Evolutionary conservation across 305 asterid species (phyloP).

Genomic region (Striga hermonthica): DNA sequence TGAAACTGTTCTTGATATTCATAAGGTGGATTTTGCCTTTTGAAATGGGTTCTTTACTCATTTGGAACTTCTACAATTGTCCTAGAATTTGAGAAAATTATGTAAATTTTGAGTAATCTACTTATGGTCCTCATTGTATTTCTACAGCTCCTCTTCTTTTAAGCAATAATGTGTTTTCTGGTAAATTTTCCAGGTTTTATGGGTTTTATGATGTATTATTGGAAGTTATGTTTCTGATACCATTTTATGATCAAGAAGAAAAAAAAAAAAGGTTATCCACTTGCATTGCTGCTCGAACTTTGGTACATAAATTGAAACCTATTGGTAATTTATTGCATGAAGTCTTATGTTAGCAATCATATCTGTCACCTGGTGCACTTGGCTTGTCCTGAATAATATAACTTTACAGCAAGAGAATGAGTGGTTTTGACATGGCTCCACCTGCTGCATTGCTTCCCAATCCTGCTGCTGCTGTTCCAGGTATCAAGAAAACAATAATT

Average conservation of each 20-base stretch:
- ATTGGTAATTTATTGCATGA: not conserved
- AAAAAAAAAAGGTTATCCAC: not conserved
- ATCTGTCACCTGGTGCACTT: not conserved
- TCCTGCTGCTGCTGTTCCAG: conserved; percentile 49
- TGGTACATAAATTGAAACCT: not conserved
- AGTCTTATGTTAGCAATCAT: not conserved
- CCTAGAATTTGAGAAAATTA: too few species aligned
- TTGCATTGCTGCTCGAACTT: not conserved
- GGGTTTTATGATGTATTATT: not conserved
- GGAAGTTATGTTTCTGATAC: not conserved
- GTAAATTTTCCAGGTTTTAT: too few species aligned
- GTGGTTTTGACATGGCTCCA: conserved; percentile 95
- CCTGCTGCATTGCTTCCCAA: conserved; percentile 63
- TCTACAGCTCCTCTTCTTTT: too few species aligned
- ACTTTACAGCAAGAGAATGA: conserved; percentile 56
- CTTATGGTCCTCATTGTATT: too few species aligned
- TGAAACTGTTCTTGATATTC: too few species aligned
- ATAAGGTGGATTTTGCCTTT: too few species aligned
- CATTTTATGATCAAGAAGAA: not conserved
- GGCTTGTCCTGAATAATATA: conserved; percentile 2
- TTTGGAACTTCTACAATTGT: too few species aligned
- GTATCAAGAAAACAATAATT: conserved; percentile 35
- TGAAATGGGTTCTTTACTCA: too few species aligned
- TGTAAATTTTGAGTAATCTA: too few species aligned
- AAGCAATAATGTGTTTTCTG: too few species aligned